Base-by-base conservation (phyloP, 768 basidiomycete species). In the Lactifluus echinatus region DNA sequence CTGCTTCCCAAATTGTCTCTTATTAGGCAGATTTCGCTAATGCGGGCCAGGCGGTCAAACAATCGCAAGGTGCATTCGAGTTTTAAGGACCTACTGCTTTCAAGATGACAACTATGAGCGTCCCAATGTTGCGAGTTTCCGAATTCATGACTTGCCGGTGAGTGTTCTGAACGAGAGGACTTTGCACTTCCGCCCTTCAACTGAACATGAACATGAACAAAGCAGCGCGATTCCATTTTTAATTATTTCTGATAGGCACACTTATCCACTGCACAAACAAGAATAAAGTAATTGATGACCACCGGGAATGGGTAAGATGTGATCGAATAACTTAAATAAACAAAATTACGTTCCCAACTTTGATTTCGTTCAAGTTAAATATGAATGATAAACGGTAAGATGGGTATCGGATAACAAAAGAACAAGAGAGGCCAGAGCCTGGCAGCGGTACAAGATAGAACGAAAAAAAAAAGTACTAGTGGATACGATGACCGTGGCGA, bases 1-100 rank as follows among this genome's bases (percentile, higher is more conserved):
- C 71, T 98, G 96, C 73, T 99, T 99, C 63, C 90, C 90, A 46
- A 93, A 94, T 69, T 92, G 87, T 64, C 86, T 78, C 74, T 93
- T 93, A 65, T 93, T 93, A 17, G 91, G 90, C 52, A 93, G 76
- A 72, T 93, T 89, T 71, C 85, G 87, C 90, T 93, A 12, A 37
- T 42, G 43, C 33, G 29, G 11, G 36, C 26, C 10, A 68, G 21
- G 26, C 17, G 12, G 40, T 19, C 26, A 39, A 31, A 17, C 8
- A 6, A 46, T 29, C 8, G 44, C 51, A 45, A 24, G 23, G 47
- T 24, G 44, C 37, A 19, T 26, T 37, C 26, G 52, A 51, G 45
- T 42, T 42, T 43, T 31, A n/a, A 44, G 44, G 54, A 62, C 90
- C 65, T 74, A 95, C 94, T 67, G 92, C 94, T 76, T 94, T 92